Evolutionary conservation across 805 yeast species (phyloP).

Genomic region (Cyberlindnera lachancei): DNA sequence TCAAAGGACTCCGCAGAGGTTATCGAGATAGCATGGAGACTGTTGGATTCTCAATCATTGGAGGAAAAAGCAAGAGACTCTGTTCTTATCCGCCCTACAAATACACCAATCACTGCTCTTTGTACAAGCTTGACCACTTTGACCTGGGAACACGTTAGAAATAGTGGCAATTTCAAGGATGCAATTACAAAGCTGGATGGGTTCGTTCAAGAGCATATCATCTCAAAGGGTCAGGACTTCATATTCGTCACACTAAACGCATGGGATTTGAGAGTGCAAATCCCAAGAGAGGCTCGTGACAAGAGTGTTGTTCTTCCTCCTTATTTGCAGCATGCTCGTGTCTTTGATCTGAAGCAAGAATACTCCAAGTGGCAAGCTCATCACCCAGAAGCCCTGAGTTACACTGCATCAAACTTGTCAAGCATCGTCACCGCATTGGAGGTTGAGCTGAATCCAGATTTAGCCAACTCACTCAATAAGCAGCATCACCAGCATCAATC

Average conservation of each 20-base stretch:
- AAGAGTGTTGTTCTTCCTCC: slow-evolving; percentile 64
- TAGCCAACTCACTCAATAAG: slow-evolving; percentile 8
- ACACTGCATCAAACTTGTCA: slow-evolving; percentile 22
- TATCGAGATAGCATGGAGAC: slow-evolving; percentile 60
- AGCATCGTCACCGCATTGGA: slow-evolving; percentile 24
- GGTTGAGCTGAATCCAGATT: slow-evolving; percentile 13
- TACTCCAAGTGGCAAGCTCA: slow-evolving; percentile 64
- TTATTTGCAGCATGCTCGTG: slow-evolving; percentile 66
- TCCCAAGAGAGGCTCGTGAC: slow-evolving; percentile 78
- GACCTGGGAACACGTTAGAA: slow-evolving; percentile 54
- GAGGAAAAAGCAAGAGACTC: slow-evolving; percentile 35
- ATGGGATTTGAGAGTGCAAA: slow-evolving; percentile 68
- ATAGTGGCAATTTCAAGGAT: slow-evolving; percentile 53
- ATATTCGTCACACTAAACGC: slow-evolving; percentile 60
- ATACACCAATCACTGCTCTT: slow-evolving; percentile 56
- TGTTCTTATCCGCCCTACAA: slow-evolving; percentile 49
- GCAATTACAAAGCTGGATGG: slow-evolving; percentile 51
- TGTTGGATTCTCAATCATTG: slow-evolving; percentile 47
- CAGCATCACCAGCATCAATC: slow-evolving; percentile 9
- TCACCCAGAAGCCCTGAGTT: slow-evolving; percentile 40
- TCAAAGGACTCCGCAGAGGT: slow-evolving; percentile 64
- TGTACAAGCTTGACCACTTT: slow-evolving; percentile 45
- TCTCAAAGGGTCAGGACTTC: slow-evolving; percentile 41
- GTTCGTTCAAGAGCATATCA: slow-evolving; percentile 37
- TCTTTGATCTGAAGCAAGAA: slow-evolving; percentile 72